These are phyloP conservation scores for Plenodomus biglobosus DNA, from an alignment of 2,329 filamentous ascomycete genomes.

Conservation along the genomic window DNA sequence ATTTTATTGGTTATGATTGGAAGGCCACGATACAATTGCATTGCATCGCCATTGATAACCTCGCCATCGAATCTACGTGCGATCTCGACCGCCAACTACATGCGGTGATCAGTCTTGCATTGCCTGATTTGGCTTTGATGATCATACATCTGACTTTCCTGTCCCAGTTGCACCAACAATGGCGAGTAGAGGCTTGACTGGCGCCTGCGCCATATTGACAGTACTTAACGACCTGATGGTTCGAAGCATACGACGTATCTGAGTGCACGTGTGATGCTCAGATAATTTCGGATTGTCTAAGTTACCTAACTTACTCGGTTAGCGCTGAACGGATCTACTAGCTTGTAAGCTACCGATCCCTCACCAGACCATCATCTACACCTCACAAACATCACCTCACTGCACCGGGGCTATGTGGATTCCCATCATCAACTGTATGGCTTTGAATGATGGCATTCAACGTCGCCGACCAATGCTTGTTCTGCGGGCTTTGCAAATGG, in stretches of 20 bases:
- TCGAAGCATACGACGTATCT: conserved; percentile 25
- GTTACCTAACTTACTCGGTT: no score
- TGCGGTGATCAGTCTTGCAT: conserved; percentile 43
- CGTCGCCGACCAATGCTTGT: no score
- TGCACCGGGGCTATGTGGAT: no score
- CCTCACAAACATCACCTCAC: no score
- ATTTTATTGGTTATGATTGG: conserved; percentile 97
- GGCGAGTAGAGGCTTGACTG: conserved; percentile 65
- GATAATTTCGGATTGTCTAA: neutral
- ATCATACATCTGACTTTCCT: conserved; percentile 81
- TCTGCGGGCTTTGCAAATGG: no score
- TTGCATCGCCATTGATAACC: conserved; percentile 94
- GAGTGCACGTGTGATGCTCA: neutral
- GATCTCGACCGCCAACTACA: conserved; percentile 83
- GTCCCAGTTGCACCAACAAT: conserved; percentile 90
- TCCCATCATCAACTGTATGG: no score
- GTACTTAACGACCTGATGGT: conserved; percentile 18
- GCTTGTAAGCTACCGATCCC: no score
- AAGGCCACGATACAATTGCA: conserved; percentile 93
- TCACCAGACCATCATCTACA: no score
- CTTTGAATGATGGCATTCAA: no score
- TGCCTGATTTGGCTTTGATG: neutral
- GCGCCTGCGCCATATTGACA: conserved; percentile 27
- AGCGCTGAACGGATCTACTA: no score
- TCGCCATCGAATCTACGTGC: conserved; percentile 84